phyloP scores from a whole-genome alignment of 805 yeast species.

The Pachysolen tannophilus region DNA sequence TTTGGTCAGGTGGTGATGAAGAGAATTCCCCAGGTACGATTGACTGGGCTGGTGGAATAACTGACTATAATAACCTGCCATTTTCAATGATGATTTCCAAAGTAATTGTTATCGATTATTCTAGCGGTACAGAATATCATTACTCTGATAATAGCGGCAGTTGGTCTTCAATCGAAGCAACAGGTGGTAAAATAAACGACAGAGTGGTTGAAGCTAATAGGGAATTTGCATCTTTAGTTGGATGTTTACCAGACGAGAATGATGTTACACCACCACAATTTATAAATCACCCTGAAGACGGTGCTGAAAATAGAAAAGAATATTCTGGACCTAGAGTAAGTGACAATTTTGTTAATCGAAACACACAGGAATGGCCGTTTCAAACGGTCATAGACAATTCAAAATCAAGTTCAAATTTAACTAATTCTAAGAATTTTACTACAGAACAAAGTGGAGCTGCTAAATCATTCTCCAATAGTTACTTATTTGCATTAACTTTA shows the following conservation, averaged over 20 bases:
- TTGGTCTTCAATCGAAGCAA: constrained; percentile 52
- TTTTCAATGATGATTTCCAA: constrained; percentile 58
- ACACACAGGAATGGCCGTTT: too few species aligned
- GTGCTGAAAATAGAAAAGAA: not conserved
- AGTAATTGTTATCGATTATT: constrained; percentile 59
- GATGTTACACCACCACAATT: not conserved
- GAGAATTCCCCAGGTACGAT: constrained; percentile 59
- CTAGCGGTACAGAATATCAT: constrained; percentile 50
- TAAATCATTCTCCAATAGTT: too few species aligned
- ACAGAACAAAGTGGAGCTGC: too few species aligned
- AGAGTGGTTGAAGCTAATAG: constrained; percentile 37
- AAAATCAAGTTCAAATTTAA: too few species aligned
- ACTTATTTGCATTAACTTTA: too few species aligned
- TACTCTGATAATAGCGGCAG: constrained; percentile 49
- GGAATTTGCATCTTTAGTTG: constrained; percentile 31
- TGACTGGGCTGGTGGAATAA: constrained; percentile 75
- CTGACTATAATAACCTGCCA: constrained; percentile 60
- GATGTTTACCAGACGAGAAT: not conserved
- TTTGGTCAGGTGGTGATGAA: constrained; percentile 82
- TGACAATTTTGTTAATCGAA: too few species aligned
- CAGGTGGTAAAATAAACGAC: constrained; percentile 55
- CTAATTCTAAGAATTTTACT: too few species aligned
- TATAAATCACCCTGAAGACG: not conserved
- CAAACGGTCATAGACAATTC: too few species aligned
- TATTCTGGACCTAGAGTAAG: not conserved